phyloP scores from a whole-genome alignment of 164 flowering plant species.

The Annona cherimola region DNA sequence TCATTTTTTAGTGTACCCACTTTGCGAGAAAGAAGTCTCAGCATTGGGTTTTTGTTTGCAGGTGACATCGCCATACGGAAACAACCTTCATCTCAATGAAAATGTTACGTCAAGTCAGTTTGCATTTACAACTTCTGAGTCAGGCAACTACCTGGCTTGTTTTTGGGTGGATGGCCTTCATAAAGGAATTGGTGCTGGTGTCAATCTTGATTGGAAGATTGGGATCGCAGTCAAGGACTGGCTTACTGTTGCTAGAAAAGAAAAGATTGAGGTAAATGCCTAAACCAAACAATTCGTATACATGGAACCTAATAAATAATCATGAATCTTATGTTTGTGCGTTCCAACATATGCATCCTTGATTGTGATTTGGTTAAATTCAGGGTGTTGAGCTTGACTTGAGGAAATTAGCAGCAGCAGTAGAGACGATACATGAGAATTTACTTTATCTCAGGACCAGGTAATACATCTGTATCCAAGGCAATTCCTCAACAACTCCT shows the following conservation, averaged over 20 bases:
- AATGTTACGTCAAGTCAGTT: constrained; percentile 72
- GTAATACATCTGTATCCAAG: constrained; percentile 26
- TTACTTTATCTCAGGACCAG: constrained; percentile 63
- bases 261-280: constrained; percentile 71
- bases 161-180: constrained; percentile 45
- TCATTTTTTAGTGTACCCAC: not conserved
- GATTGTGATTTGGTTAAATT: constrained; percentile 1
- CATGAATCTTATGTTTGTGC: not conserved
- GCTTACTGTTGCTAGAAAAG: constrained; percentile 91
- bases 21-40: not conserved
- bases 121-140: constrained; percentile 81
- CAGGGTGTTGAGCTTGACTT: constrained; percentile 96
- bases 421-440: constrained; percentile 86
- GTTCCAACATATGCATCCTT: not conserved
- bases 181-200: constrained; percentile 42
- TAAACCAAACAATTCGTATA: not conserved
- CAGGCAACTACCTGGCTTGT: constrained; percentile 81
- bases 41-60: constrained; percentile 15
- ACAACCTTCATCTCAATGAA: constrained; percentile 51
- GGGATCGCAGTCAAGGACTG: constrained; percentile 96
- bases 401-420: constrained; percentile 84
- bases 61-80: constrained; percentile 93
- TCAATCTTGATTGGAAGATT: constrained; percentile 81
- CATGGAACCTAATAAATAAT: not conserved
- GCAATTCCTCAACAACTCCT: no score